A percentile compares a stretch with the other conserved stretches of the same genome.
Evolutionary conservation across 805 yeast genomes (phyloP).

Genomic region (Yarrowia sp.): DNA sequence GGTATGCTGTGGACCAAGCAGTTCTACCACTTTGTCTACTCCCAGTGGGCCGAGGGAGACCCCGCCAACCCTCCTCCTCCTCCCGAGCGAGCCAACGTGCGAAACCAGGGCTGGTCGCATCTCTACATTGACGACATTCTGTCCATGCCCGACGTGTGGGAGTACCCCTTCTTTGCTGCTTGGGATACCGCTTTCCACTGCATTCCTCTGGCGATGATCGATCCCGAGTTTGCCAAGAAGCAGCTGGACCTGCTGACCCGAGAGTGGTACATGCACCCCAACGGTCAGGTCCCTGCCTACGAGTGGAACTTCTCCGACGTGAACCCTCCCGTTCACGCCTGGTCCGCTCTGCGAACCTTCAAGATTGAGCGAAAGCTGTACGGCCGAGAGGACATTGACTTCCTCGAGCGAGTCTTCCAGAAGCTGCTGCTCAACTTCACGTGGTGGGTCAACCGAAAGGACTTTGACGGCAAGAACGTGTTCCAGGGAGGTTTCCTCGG

Average conservation of each 20-base stretch:
- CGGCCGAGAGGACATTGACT: slow-evolving; percentile 75
- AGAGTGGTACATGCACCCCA: slow-evolving; percentile 98
- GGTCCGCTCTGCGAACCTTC: slow-evolving; percentile 86
- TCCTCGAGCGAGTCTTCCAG: slow-evolving; percentile 90
- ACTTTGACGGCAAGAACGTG: slow-evolving; percentile 78
- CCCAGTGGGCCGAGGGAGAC: slow-evolving; percentile 86
- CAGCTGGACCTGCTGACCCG: slow-evolving; percentile 82
- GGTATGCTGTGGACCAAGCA: slow-evolving; percentile 94
- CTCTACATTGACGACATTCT: slow-evolving; percentile 82
- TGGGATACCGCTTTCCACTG: slow-evolving; percentile 98
- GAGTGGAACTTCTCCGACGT: slow-evolving; percentile 96
- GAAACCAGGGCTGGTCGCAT: slow-evolving; percentile 87
- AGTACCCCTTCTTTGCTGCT: slow-evolving; percentile 92
- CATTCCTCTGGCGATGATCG: slow-evolving; percentile 88
- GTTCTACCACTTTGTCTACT: slow-evolving; percentile 80
- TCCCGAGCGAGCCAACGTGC: slow-evolving; percentile 74
- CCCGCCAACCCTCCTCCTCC: slow-evolving; percentile 70
- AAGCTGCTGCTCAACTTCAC: slow-evolving; percentile 84
- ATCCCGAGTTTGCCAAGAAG: slow-evolving; percentile 85
- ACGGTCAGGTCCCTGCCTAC: slow-evolving; percentile 95
- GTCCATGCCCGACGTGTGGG: slow-evolving; percentile 94
- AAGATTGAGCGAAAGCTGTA: slow-evolving; percentile 83
- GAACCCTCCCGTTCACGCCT: slow-evolving; percentile 97
- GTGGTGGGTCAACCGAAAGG: slow-evolving; percentile 97
- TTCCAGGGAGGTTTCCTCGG: slow-evolving; percentile 95